Percentiles rank a stretch among this genome's conserved stretches.
These are phyloP conservation scores for Colletotrichum tropicicola DNA, from an alignment of 2,329 filamentous ascomycete species.

Conservation along the genomic window DNA sequence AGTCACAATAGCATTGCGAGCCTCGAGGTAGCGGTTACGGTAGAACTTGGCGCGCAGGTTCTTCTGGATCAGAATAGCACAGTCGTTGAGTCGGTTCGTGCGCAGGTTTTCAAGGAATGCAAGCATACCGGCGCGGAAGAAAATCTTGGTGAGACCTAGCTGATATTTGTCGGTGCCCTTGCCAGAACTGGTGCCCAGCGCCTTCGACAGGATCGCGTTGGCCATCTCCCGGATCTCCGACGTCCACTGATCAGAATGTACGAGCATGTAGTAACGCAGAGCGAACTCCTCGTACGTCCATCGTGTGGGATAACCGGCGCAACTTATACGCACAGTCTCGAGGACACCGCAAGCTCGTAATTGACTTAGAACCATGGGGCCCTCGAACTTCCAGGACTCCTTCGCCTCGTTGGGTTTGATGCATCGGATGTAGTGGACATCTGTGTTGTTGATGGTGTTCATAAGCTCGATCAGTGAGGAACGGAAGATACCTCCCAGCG, in stretches of 20 bases:
- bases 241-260: conserved; percentile 89
- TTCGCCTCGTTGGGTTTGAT: conserved; percentile 99
- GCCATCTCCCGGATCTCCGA: conserved; percentile 95
- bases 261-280: conserved; percentile 96
- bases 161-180: conserved; percentile 93
- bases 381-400: conserved; percentile 96
- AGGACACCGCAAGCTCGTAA: conserved; percentile 97
- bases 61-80: conserved; percentile 98
- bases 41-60: conserved; percentile 97
- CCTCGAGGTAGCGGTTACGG: conserved; percentile 88
- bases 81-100: conserved; percentile 89
- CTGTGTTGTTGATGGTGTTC: conserved; percentile 96
- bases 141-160: conserved; percentile 97
- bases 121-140: conserved; percentile 99
- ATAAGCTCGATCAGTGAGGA: conserved; percentile 98
- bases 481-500: conserved; percentile 97
- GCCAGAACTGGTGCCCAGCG: conserved; percentile 79
- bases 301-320: conserved; percentile 93
- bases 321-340: conserved; percentile 97
- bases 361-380: conserved; percentile 98
- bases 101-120: conserved; percentile 96
- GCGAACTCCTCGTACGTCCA: conserved; percentile 99
- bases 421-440: conserved; percentile 98
- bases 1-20: conserved; percentile 80
- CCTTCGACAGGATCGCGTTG: conserved; percentile 88